A percentile compares a stretch with the other conserved stretches of the same genome.
These are phyloP conservation scores for Maudiozyma humilis DNA, from an alignment of 1,139 yeast genomes.

Conservation along the genomic window DNA sequence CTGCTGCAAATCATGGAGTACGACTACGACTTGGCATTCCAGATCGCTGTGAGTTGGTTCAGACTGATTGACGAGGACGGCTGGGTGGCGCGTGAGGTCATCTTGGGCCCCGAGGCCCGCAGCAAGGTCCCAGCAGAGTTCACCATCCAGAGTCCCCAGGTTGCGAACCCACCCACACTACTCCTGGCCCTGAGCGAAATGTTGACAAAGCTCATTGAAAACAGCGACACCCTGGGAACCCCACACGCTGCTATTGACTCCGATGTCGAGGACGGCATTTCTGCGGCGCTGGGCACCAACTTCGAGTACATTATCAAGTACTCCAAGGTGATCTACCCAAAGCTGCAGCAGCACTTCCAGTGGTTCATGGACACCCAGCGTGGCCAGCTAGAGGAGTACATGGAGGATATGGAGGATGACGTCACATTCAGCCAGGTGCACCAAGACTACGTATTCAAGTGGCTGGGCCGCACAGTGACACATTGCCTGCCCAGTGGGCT, in stretches of 20 bases:
- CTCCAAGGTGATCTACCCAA: conserved; percentile 65
- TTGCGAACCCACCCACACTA: conserved; percentile 94
- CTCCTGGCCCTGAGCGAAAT: conserved; percentile 70
- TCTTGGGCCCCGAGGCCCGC: conserved; percentile 85
- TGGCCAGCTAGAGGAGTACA: conserved; percentile 61
- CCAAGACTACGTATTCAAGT: conserved; percentile 66
- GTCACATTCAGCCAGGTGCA: conserved; percentile 32
- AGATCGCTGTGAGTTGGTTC: conserved; percentile 84
- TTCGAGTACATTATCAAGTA: conserved; percentile 57
- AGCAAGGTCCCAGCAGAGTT: conserved; percentile 83
- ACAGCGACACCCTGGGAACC: conserved; percentile 10
- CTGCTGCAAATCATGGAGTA: conserved; percentile 71
- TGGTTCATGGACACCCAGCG: conserved; percentile 80
- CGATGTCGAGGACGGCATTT: conserved; percentile 4
- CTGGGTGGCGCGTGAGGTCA: conserved; percentile 95
- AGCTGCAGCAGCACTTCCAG: conserved; percentile 65
- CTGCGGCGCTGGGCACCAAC: conserved; percentile 19
- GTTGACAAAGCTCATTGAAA: conserved; percentile 40
- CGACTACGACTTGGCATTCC: conserved; percentile 78
- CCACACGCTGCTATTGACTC: background rate
- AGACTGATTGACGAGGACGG: conserved; percentile 83
- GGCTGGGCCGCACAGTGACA: conserved; percentile 84
- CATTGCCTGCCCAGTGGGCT: conserved; percentile 91
- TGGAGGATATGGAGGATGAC: conserved; percentile 22
- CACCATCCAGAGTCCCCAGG: conserved; percentile 76